Evolutionary conservation across 225 moss, liverwort and hornwort species (phyloP).

Genomic region (Sphagnum tenellum): DNA sequence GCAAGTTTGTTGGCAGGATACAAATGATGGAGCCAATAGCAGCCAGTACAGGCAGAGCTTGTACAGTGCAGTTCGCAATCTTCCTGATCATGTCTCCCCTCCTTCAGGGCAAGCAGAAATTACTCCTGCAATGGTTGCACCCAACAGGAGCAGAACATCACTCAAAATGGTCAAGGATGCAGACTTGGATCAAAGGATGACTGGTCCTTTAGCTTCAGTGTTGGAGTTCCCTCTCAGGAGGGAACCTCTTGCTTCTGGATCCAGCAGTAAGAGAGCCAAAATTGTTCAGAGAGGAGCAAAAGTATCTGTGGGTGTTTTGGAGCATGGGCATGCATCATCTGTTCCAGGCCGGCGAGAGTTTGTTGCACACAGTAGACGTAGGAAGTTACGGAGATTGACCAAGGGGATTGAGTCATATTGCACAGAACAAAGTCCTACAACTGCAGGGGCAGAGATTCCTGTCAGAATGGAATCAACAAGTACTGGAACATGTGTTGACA

Average conservation of each 20-base stretch:
- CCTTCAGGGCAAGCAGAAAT: constrained; percentile 1
- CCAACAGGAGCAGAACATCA: constrained; percentile 20
- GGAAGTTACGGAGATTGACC: constrained; percentile 18
- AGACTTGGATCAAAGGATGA: constrained; percentile 5
- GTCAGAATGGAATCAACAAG: background rate
- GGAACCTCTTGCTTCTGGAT: constrained; percentile 10
- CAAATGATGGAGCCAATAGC: constrained; percentile 2
- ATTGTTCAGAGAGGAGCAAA: constrained; percentile 6
- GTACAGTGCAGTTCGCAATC: constrained; percentile 8
- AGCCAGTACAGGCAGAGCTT: constrained; percentile 11
- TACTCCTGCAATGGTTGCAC: constrained; percentile 8
- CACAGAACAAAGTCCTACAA: constrained; percentile 11
- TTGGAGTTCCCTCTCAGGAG: constrained; percentile 12
- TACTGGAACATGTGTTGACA: constrained; percentile 2
- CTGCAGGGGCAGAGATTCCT: background rate
- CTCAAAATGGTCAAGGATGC: constrained; percentile 23
- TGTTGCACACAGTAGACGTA: constrained; percentile 10
- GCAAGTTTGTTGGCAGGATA: constrained; percentile 12
- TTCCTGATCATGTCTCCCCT: constrained; percentile 1
- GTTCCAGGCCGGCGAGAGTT: background rate
- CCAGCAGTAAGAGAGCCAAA: constrained; percentile 10
- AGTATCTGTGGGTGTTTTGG: background rate
- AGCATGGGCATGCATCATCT: background rate
- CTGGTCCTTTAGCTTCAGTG: constrained; percentile 5
- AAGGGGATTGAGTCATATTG: constrained; percentile 5